Conservation (phyloP, 345 rosid genomes). For the Theobroma cacao region DNA sequence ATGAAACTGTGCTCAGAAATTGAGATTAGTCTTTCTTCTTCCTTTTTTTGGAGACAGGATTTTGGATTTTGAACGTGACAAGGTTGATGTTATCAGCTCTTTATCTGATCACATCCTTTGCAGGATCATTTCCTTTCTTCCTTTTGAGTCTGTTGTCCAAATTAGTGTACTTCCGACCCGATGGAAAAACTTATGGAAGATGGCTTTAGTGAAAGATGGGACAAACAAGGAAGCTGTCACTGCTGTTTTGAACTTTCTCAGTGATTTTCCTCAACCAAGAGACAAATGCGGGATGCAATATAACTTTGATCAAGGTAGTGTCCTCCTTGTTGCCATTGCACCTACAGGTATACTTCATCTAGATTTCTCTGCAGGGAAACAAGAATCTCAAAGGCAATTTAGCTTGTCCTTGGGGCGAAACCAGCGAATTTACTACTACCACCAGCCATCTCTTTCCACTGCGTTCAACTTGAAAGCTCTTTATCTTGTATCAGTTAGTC, state of each 20-base stretch:
- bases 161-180: background rate
- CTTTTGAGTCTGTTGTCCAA: background rate
- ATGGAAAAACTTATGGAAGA: background rate
- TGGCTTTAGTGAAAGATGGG: background rate
- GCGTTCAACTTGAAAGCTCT: background rate
- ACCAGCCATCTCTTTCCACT: background rate
- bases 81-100: background rate
- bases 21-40: background rate
- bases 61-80: background rate
- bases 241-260: background rate
- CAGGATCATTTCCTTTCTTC: background rate
- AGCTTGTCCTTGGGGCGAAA: background rate
- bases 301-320: background rate
- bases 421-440: background rate
- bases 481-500: background rate
- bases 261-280: background rate
- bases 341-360: background rate
- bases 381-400: background rate
- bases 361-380: background rate
- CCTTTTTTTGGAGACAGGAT: background rate
- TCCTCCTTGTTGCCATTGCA: background rate
- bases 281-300: background rate
- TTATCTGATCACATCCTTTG: background rate
- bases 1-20: background rate
- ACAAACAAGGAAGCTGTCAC: background rate